Conservation (phyloP, 208 protist species). For the Leishmania guyanensis region DNA sequence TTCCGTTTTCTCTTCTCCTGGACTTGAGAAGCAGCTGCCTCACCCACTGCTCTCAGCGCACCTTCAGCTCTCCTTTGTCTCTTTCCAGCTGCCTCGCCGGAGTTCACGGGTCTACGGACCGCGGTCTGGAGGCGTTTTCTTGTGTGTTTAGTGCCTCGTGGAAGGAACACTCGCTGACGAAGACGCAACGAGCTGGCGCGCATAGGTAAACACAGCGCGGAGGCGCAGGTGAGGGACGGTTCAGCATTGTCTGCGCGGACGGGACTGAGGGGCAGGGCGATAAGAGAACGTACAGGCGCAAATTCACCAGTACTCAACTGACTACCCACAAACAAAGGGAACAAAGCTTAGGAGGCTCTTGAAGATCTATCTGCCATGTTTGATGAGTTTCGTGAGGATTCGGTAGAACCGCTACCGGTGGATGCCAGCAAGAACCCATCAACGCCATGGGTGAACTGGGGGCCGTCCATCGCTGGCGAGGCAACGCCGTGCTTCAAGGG, state of each 20-base stretch:
- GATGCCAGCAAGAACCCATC: conserved; percentile 18
- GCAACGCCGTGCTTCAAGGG: conserved; percentile 63
- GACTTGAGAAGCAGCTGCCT: neutral
- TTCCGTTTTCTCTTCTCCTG: neutral
- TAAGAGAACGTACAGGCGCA: neutral
- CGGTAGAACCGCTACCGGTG: conserved; percentile 20
- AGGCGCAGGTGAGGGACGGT: neutral
- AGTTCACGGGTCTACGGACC: neutral
- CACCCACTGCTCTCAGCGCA: neutral
- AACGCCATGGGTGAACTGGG: conserved; percentile 29
- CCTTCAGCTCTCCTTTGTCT: neutral
- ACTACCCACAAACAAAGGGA: neutral
- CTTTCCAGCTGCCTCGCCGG: neutral
- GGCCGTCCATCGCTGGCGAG: conserved; percentile 45
- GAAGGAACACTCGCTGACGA: neutral
- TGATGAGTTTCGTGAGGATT: conserved; percentile 78
- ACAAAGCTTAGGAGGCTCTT: neutral
- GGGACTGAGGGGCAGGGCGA: neutral
- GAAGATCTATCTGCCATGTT: conserved; percentile 5
- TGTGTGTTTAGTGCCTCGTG: neutral
- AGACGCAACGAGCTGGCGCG: neutral
- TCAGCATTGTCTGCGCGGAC: neutral
- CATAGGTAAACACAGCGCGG: neutral
- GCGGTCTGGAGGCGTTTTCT: neutral
- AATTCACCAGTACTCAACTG: neutral